A percentile compares a stretch with the other conserved stretches of the same genome.
phyloP scores from a whole-genome alignment of 345 rosid genomes.

The Populus alba region DNA sequence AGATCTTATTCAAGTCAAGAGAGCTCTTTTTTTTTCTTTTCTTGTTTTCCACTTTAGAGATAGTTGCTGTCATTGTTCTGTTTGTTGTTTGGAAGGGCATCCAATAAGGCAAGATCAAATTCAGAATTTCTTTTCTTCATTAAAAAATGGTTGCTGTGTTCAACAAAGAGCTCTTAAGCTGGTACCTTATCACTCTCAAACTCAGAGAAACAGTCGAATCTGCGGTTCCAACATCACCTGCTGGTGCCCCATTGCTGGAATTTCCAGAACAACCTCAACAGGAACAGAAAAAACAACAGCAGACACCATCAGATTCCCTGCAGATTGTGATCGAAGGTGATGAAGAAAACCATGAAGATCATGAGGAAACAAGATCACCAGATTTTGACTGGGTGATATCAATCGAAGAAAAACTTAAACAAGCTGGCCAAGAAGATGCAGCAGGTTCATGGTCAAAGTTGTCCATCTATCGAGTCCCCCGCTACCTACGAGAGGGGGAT shows the following conservation, averaged over 20 bases:
- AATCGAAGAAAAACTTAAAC: slow-evolving; percentile 55
- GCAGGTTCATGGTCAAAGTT: slow-evolving; percentile 57
- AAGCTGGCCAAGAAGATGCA: slow-evolving; percentile 61
- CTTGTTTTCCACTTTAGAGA: neutral
- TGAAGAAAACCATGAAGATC: slow-evolving; percentile 20
- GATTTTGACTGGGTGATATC: slow-evolving; percentile 68
- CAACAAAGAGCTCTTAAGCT: slow-evolving; percentile 65
- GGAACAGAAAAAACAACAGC: slow-evolving; percentile 26
- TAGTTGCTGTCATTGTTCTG: neutral
- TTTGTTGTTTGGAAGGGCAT: neutral
- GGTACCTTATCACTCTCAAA: slow-evolving; percentile 72
- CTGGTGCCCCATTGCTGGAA: slow-evolving; percentile 18
- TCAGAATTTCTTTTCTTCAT: neutral
- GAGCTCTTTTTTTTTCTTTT: neutral
- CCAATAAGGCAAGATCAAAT: slow-evolving; percentile 7
- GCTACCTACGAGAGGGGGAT: slow-evolving; percentile 60
- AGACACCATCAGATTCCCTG: slow-evolving; percentile 26
- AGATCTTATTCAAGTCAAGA: neutral
- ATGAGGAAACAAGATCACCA: slow-evolving; percentile 25
- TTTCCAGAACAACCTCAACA: slow-evolving; percentile 22
- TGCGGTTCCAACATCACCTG: slow-evolving; percentile 27
- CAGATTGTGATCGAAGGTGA: slow-evolving; percentile 24
- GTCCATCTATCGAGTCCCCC: slow-evolving; percentile 56
- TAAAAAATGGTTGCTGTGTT: slow-evolving; percentile 58
- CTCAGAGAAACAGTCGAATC: slow-evolving; percentile 64